Evolutionary conservation across 192 early-diverging fungal species (phyloP), one percentile per base, ranked within the genome.

Genomic region (Coemansia umbellata): DNA sequence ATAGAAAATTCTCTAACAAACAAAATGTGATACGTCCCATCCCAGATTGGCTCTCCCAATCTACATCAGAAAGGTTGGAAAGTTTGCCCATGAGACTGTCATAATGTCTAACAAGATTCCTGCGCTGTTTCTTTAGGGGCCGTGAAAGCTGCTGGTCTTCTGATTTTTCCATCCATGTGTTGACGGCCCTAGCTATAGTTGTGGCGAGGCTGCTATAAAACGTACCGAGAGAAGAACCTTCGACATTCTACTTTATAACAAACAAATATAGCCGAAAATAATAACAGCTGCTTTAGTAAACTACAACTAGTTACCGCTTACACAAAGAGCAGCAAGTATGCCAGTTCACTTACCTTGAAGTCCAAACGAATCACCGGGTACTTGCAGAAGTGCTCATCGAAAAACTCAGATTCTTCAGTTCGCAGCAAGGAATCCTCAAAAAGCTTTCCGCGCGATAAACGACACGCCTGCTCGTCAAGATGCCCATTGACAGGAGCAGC

Each of bases 361-460:
- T 21, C 28, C 24, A 58, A 4, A n/a, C 26, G 56, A 28, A 58
- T 58, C 26, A 58, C 56, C 33, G 56, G 56, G 14, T 8, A 27
- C 23, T 18, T n/a, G 47, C 28, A 50, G 42, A 50, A 50, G 18
- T 39, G 24, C 31, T 39, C 15, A 1, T 44, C 49, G n/a, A 35
- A 58, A 28, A 58, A 48, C 3, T 31, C 37, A 3, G 18, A 47
- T 13, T 50, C 18, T 2, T 13, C 6, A 7, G 17, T 19, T 6
- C 13, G 4, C 31, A 58, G 27, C 4, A 58, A 23, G 1, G 31
- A 47, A 2, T 21, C 35, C 2, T 22, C 17, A 18, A 58, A 58
- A 27, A 58, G 37, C 37, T 42, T 14, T 11, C 24, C 9, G 9
- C 56, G 47, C 4, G 18, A n/a, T 5, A 5, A 23, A 26, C 43